These are phyloP conservation scores for Dendrobium catenatum DNA, from an alignment of 106 monocot genomes.

Conservation along the genomic window DNA sequence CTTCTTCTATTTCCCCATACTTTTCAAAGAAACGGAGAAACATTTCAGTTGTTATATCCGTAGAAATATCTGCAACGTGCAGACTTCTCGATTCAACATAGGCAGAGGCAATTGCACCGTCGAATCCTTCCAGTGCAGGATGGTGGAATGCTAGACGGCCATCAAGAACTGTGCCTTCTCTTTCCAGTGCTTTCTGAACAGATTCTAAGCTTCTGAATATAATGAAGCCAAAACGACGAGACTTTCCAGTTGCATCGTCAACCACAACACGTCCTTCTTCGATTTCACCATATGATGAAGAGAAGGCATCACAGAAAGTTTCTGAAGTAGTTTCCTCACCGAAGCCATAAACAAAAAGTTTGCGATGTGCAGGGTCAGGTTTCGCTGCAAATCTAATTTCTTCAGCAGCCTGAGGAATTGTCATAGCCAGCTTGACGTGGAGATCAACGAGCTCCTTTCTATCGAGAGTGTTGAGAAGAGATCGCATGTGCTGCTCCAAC, in stretches of 20 bases:
- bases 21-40: no score
- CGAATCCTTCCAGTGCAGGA: background rate
- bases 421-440: conserved; percentile 35
- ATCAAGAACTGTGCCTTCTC: no score
- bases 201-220: no score
- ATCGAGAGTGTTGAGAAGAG: conserved; percentile 30
- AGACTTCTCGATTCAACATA: no score
- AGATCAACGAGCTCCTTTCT: conserved; percentile 53
- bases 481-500: conserved; percentile 19
- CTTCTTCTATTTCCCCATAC: no score
- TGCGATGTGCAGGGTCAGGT: conserved; percentile 43
- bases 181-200: no score
- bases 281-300: conserved; percentile 28
- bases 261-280: background rate
- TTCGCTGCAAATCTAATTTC: conserved; percentile 36
- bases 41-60: no score
- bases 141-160: no score
- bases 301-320: conserved; percentile 38
- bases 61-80: no score
- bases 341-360: conserved; percentile 44
- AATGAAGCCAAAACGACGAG: no score
- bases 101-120: background rate
- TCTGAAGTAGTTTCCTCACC: conserved; percentile 46
- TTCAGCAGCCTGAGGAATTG: conserved; percentile 28
- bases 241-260: no score